A percentile compares a stretch with the other conserved stretches of the same genome.
Evolutionary conservation across 1,284 basidiomycete genomes (phyloP).

Genomic region (Cutaneotrichosporon curvatum): DNA sequence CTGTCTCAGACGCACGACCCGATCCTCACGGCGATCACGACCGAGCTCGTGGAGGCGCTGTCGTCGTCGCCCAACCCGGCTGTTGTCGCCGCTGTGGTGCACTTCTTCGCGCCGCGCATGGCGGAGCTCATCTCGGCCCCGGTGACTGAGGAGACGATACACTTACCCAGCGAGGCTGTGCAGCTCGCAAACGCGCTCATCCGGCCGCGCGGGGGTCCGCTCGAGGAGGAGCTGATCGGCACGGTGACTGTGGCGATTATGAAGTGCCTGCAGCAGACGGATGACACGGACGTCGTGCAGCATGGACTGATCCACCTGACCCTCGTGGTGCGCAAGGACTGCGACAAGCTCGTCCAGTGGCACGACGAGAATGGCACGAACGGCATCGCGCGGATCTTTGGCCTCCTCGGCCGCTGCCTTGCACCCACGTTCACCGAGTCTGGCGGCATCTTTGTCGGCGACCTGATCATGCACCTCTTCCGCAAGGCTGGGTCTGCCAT

Average conservation of each 20-base stretch:
- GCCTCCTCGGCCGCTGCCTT: constrained; percentile 67
- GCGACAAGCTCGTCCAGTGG: constrained; percentile 70
- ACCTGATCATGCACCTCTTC: constrained; percentile 86
- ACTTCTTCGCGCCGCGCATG: constrained; percentile 64
- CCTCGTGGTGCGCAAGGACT: constrained; percentile 77
- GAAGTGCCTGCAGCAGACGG: constrained; percentile 57
- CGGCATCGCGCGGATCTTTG: constrained; percentile 67
- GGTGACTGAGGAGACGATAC: constrained; percentile 59
- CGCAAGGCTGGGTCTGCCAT: constrained; percentile 66
- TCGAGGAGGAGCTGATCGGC: constrained; percentile 70
- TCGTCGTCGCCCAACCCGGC: constrained; percentile 50
- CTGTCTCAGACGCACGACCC: constrained; percentile 80
- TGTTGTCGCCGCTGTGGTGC: constrained; percentile 52
- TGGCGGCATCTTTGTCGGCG: constrained; percentile 80
- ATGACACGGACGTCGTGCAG: constrained; percentile 79
- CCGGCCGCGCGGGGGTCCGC: constrained; percentile 55
- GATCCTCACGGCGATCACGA: constrained; percentile 75
- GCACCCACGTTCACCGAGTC: constrained; percentile 60
- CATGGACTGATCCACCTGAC: constrained; percentile 78
- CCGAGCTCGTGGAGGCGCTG: constrained; percentile 69
- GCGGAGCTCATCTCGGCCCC: constrained; percentile 57
- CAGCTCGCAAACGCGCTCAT: constrained; percentile 69
- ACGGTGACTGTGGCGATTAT: constrained; percentile 69
- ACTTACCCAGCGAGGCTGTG: constrained; percentile 64
- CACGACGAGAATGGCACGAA: constrained; percentile 57